Percentiles rank a stretch among this genome's conserved stretches.
Conservation (phyloP, 1,284 basidiomycete genomes). For the Cutaneotrichosporon cyanovorans region DNA sequence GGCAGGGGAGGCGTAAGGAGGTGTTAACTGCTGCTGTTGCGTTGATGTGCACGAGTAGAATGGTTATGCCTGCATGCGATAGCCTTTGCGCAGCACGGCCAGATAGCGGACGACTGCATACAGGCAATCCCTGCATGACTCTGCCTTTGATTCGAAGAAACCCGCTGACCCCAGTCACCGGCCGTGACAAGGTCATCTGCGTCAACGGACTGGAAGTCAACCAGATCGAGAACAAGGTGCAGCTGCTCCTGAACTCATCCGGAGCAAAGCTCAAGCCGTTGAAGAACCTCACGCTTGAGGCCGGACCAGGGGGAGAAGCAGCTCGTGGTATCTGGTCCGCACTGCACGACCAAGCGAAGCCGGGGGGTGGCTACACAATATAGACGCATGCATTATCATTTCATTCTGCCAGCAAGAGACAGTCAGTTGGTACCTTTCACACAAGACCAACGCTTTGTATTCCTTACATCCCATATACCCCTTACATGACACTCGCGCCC, state of each 20-base stretch:
- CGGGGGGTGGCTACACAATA: conserved; percentile 39
- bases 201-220: conserved; percentile 44
- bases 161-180: conserved; percentile 40
- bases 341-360: conserved; percentile 34
- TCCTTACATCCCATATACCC: too few species aligned
- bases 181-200: conserved; percentile 49
- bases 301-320: conserved; percentile 38
- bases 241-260: conserved; percentile 39
- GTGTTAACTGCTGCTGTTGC: too few species aligned
- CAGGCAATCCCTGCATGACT: too few species aligned
- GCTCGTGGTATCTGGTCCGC: conserved; percentile 44
- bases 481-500: too few species aligned
- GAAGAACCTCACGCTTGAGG: conserved; percentile 42
- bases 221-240: conserved; percentile 44
- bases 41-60: too few species aligned
- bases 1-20: neutral
- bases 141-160: too few species aligned
- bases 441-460: too few species aligned
- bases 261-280: conserved; percentile 44
- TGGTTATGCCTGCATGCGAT: too few species aligned
- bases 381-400: conserved; percentile 10
- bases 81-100: too few species aligned
- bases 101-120: too few species aligned
- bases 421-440: too few species aligned
- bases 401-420: too few species aligned